Evolutionary conservation across 805 yeast species (phyloP), one percentile per base, ranked within the genome.

Genomic region (Hanseniaspora jakobsenii): DNA sequence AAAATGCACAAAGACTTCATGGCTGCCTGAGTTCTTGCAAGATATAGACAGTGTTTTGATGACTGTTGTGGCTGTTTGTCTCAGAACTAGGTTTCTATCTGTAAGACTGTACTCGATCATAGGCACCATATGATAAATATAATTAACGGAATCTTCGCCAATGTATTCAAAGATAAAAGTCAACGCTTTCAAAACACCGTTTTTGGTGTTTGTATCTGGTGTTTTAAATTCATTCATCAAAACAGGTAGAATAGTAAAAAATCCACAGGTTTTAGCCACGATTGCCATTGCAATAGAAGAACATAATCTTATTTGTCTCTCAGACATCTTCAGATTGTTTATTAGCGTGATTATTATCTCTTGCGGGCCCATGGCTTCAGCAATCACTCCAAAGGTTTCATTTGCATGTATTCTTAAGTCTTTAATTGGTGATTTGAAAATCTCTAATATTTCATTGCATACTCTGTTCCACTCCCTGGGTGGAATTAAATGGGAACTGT

Each of bases 391-490:
- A 65, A 91, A 91, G 0, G 97, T 83, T 16, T 74, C 75, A 56
- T 87, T 91, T 0, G 98, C 94, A 0, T 87, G 81, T 24, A 78
- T 69, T 50, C 97, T 66, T 36, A 87, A 83, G 12, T 78, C 67
- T 53, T 81, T 84, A 47, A 74, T 75, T 5, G 81, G 75, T 18
- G 94, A 79, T 56, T 84, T 85, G 48, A 91, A 69, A 77, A 89
- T 77, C 52, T 91, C 97, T 36, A 91, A 62, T 27, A 91, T 67
- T 55, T 87, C 95, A 60, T 83, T 85, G 55, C 95, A 83, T 21
- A 89, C 82, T 50, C 97, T 70, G 89, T 91, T 84, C 99, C 98
- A 91, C 61, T 91, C 99, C 49, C 84, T 76, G 2, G 95, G 94
- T 29, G 86, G 77, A 13, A 86, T 82, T 45, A 75, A 74, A 50